phyloP scores from a whole-genome alignment of 495 filamentous ascomycete species.

The Podospora conica region DNA sequence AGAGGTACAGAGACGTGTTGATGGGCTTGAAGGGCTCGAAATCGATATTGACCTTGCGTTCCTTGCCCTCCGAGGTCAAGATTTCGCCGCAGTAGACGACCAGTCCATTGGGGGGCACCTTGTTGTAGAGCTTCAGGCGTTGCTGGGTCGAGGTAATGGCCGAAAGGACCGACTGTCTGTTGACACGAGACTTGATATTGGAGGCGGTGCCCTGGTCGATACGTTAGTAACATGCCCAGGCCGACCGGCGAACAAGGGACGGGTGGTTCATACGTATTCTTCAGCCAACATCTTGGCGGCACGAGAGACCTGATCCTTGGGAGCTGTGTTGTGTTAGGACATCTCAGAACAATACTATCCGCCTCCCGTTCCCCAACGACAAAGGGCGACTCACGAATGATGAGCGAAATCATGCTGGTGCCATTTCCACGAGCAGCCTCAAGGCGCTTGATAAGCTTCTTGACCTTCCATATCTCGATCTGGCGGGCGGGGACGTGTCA shows the following conservation, averaged over 20 bases:
- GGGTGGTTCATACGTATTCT: slow-evolving; percentile 74
- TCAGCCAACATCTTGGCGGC: slow-evolving; percentile 99
- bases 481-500: slow-evolving; percentile 22
- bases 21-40: slow-evolving; percentile 99
- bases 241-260: neutral
- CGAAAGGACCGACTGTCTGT: slow-evolving; percentile 91
- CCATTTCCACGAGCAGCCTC: slow-evolving; percentile 91
- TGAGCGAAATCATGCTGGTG: slow-evolving; percentile 97
- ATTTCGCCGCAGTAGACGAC: slow-evolving; percentile 99
- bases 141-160: slow-evolving; percentile 99
- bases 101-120: slow-evolving; percentile 93
- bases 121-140: slow-evolving; percentile 96
- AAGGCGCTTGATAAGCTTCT: slow-evolving; percentile 95
- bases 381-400: slow-evolving; percentile 68
- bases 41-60: slow-evolving; percentile 98
- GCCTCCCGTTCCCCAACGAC: neutral
- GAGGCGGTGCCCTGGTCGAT: slow-evolving; percentile 79
- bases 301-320: slow-evolving; percentile 95
- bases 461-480: slow-evolving; percentile 80
- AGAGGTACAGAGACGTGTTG: slow-evolving; percentile 97
- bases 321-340: slow-evolving; percentile 49
- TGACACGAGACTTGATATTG: slow-evolving; percentile 99
- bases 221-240: slow-evolving; percentile 23
- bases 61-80: slow-evolving; percentile 95
- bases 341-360: neutral